Evolutionary conservation across 164 flowering plant species (phyloP).

Genomic region (Aristolochia contorta): DNA sequence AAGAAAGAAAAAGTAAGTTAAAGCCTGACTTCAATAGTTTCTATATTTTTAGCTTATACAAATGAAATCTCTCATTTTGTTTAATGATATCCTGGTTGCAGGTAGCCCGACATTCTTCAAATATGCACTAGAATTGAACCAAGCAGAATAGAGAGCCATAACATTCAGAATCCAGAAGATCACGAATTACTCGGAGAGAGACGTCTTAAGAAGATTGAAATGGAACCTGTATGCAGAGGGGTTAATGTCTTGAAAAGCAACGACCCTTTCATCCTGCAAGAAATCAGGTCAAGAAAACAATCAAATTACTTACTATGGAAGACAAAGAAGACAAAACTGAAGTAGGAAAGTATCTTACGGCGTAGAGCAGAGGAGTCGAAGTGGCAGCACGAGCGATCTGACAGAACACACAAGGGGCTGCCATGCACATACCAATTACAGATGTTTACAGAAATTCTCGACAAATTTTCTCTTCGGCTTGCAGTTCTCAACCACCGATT

Average conservation of each 20-base stretch:
- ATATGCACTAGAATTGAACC: no score
- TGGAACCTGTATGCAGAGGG: constrained; percentile 72
- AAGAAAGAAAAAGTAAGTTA: no score
- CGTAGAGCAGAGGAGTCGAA: constrained; percentile 51
- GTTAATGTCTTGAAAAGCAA: constrained; percentile 71
- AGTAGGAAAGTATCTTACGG: constrained; percentile 24
- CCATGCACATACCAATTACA: constrained; percentile 40
- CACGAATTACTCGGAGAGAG: constrained; percentile 22
- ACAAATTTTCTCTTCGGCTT: no score
- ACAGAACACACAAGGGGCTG: constrained; percentile 56
- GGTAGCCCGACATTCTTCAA: neutral
- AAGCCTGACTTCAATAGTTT: neutral
- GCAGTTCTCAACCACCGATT: no score
- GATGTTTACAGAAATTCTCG: no score
- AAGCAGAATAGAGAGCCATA: no score
- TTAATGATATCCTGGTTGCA: no score
- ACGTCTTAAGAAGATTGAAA: constrained; percentile 9
- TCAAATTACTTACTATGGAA: neutral
- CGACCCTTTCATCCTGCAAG: constrained; percentile 65
- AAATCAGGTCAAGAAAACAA: neutral
- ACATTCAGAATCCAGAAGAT: no score
- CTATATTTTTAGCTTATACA: no score
- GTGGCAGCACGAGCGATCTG: constrained; percentile 61
- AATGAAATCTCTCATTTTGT: no score
- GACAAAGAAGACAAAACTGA: neutral